A percentile compares a stretch with the other conserved stretches of the same genome.
phyloP scores from a whole-genome alignment of 495 filamentous ascomycete species.

The Penicillium macrosclerotiorum region DNA sequence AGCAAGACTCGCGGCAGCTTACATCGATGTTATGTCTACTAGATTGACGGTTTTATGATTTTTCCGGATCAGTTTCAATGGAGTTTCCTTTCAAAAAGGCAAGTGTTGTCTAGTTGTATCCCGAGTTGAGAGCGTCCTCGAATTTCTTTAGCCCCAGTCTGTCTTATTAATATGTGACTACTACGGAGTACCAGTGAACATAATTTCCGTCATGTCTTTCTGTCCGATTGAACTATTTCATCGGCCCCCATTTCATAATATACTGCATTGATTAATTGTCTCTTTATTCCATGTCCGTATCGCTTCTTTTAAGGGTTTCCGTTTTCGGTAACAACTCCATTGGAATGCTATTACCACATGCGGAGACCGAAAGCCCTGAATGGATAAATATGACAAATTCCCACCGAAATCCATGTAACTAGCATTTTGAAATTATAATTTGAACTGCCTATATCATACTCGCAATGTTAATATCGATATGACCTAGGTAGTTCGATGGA shows the following conservation, averaged over 20 bases:
- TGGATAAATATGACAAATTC: not conserved
- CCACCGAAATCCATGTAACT: not conserved
- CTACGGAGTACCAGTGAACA: slow-evolving; percentile 13
- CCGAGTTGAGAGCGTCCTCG: no score
- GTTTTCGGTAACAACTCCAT: slow-evolving; percentile 4
- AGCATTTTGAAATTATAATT: not conserved
- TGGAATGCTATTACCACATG: slow-evolving; percentile 3
- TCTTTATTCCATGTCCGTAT: not conserved
- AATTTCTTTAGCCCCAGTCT: slow-evolving; percentile 1
- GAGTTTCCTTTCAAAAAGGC: not conserved
- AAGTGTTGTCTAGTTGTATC: no score
- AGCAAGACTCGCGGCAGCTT: no score
- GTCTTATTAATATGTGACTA: slow-evolving; percentile 6
- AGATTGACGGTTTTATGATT: slow-evolving; percentile 12
- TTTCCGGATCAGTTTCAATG: slow-evolving; percentile 1
- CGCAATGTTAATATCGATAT: no score
- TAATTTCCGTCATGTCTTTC: slow-evolving; percentile 2
- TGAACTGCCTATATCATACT: not conserved
- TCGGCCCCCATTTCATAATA: not conserved
- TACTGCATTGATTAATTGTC: not conserved
- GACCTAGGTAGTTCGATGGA: no score
- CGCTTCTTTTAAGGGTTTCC: not conserved
- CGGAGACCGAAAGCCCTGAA: not conserved
- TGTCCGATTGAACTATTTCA: not conserved
- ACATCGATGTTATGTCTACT: not conserved